phyloP scores from a whole-genome alignment of 2,329 filamentous ascomycete species.

The Penicillium sp. region DNA sequence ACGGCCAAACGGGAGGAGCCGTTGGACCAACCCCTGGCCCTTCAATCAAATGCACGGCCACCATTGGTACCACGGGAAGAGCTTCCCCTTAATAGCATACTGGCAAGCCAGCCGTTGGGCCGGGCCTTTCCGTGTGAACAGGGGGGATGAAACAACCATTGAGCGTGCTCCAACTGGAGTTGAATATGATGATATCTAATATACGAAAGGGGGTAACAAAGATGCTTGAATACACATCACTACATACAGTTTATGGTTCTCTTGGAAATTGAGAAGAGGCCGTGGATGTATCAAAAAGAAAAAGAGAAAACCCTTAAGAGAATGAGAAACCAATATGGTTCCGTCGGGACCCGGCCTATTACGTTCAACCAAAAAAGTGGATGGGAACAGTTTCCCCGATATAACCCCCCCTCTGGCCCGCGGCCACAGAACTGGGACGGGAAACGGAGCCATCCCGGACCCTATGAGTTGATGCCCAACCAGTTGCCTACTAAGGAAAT shows the following conservation, averaged over 20 bases:
- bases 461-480: conserved; percentile 2
- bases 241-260: background rate
- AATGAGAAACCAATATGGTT: background rate
- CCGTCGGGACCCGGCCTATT: background rate
- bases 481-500: background rate
- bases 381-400: background rate
- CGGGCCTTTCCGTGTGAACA: conserved; percentile 7
- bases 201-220: background rate
- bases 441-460: background rate
- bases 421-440: conserved; percentile 7
- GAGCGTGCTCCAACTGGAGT: background rate
- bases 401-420: conserved; percentile 1
- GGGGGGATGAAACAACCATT: conserved; percentile 1
- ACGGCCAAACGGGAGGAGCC: conserved; percentile 20
- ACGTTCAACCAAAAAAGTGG: background rate
- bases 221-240: background rate
- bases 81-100: background rate
- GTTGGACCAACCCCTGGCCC: conserved; percentile 1
- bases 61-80: background rate
- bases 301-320: too few species aligned
- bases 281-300: background rate
- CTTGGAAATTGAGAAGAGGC: background rate
- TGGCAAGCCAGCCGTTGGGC: background rate
- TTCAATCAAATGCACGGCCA: background rate
- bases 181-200: background rate